Conservation (phyloP, 352 stramenopile genomes). For the Pythium plurisporium region DNA sequence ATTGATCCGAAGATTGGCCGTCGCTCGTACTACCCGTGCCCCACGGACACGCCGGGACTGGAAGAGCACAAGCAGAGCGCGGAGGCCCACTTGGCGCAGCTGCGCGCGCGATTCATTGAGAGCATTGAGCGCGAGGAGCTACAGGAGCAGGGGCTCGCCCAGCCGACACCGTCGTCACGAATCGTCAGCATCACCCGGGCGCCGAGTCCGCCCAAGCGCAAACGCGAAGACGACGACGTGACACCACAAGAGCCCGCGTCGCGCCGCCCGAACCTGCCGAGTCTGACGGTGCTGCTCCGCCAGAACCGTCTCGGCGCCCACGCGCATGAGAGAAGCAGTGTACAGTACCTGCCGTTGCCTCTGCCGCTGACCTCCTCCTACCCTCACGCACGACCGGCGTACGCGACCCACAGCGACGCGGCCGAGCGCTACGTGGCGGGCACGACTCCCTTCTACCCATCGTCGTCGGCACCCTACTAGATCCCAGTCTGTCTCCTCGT, state of each 20-base stretch:
- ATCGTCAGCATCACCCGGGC: neutral
- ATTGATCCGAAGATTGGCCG: slow-evolving; percentile 74
- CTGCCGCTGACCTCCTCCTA: neutral
- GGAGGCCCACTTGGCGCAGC: slow-evolving; percentile 29
- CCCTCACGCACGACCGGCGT: too few species aligned
- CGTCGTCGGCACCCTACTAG: neutral
- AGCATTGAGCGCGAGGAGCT: slow-evolving; percentile 59
- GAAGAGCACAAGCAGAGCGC: slow-evolving; percentile 37
- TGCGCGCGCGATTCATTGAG: slow-evolving; percentile 47
- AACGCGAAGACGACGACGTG: neutral
- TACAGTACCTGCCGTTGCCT: too few species aligned
- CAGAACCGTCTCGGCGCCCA: neutral
- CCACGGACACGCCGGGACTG: slow-evolving; percentile 38
- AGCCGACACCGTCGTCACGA: neutral
- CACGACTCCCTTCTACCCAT: too few species aligned
- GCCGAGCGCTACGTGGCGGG: too few species aligned
- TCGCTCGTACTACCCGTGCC: slow-evolving; percentile 61
- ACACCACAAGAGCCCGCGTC: neutral
- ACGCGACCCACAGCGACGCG: too few species aligned
- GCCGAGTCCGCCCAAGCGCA: neutral
- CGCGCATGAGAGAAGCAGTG: neutral
- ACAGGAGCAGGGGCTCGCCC: neutral
- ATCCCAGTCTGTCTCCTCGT: too few species aligned
- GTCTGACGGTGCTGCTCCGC: slow-evolving; percentile 1
- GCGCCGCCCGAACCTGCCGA: neutral